Evolutionary conservation across 371 early-diverging fungal genomes (phyloP).

Genomic region (Mucor saturninus): DNA sequence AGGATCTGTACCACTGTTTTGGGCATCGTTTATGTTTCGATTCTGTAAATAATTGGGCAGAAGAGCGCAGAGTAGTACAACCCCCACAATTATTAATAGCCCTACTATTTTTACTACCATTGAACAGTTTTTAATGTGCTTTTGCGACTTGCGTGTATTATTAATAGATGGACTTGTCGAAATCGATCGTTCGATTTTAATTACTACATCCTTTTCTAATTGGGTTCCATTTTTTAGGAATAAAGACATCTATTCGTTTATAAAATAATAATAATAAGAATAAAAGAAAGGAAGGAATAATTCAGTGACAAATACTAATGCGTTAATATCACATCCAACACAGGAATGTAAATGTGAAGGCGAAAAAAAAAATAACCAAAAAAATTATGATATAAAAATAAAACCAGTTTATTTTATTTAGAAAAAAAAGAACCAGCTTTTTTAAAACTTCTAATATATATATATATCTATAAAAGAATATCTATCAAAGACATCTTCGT

Average conservation of each 20-base stretch:
- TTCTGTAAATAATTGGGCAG: slow-evolving; percentile 20
- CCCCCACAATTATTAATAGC: slow-evolving; percentile 10
- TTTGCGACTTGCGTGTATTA: background rate
- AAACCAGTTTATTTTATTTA: slow-evolving; percentile 1
- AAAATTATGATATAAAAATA: background rate
- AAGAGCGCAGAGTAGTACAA: slow-evolving; percentile 15
- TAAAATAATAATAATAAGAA: background rate
- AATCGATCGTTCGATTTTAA: background rate
- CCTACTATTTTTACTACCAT: slow-evolving; percentile 13
- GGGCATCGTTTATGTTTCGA: background rate
- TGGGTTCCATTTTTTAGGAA: background rate
- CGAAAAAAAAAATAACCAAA: background rate
- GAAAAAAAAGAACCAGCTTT: slow-evolving; percentile 4
- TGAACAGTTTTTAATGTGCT: slow-evolving; percentile 8
- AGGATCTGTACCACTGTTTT: slow-evolving; percentile 11
- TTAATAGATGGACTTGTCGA: background rate
- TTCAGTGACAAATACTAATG: background rate
- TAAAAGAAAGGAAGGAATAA: background rate
- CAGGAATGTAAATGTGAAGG: background rate
- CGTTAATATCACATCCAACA: background rate
- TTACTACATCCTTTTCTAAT: background rate
- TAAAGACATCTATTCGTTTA: background rate
- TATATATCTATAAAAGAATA: background rate
- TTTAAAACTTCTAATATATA: background rate
- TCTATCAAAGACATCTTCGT: background rate